Evolutionary conservation across 495 filamentous ascomycete species (phyloP).

Genomic region (Friedmanniomyces endolithicus): DNA sequence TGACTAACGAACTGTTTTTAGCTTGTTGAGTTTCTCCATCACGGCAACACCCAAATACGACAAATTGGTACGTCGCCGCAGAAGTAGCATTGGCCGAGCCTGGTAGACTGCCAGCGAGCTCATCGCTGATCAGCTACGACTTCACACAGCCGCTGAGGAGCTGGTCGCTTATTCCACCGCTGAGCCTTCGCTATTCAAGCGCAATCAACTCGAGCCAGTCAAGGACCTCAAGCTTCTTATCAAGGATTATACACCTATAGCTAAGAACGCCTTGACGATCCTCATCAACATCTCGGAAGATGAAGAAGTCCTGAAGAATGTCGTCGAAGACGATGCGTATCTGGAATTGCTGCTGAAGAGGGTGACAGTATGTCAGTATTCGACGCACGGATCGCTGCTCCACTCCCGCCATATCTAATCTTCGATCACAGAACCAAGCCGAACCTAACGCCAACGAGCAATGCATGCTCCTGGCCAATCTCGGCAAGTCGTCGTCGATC

Average conservation of each 20-base stretch:
- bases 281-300: conserved; percentile 84
- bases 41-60: conserved; percentile 76
- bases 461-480: conserved; percentile 85
- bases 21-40: conserved; percentile 85
- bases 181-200: conserved; percentile 74
- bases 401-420: neutral
- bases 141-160: conserved; percentile 57
- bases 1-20: conserved; percentile 23
- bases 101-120: no score
- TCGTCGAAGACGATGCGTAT: conserved; percentile 72
- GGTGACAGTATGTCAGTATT: conserved; percentile 54
- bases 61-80: conserved; percentile 46
- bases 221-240: conserved; percentile 83
- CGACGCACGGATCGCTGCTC: conserved; percentile 16
- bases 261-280: conserved; percentile 84
- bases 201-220: conserved; percentile 60
- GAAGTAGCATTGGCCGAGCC: conserved; percentile 20
- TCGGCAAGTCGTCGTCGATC: conserved; percentile 64
- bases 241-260: conserved; percentile 72
- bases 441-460: conserved; percentile 71
- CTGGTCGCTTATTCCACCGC: conserved; percentile 70
- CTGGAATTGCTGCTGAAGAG: conserved; percentile 57
- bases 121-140: conserved; percentile 10
- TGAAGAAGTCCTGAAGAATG: conserved; percentile 51
- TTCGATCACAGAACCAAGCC: conserved; percentile 38